Conservation (phyloP, 2,329 filamentous ascomycete genomes). For the Emergomyces africanus region DNA sequence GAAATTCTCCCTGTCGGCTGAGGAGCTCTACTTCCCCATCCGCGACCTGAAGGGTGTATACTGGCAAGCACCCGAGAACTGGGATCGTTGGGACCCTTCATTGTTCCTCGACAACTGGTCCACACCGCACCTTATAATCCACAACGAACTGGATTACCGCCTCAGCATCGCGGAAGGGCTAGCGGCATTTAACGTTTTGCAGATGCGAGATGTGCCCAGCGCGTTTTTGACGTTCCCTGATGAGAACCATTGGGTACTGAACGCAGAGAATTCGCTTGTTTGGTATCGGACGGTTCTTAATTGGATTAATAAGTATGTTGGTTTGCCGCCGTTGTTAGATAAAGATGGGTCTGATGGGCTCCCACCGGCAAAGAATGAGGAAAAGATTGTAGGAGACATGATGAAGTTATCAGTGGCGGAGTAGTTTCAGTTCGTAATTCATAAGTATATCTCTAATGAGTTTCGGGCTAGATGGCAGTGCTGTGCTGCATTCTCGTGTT, state of each 20-base stretch:
- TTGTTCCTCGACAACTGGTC: slow-evolving; percentile 54
- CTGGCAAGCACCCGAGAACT: slow-evolving; percentile 39
- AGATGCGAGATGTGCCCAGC: slow-evolving; percentile 61
- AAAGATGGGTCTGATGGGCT: background rate
- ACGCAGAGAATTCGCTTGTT: slow-evolving; percentile 77
- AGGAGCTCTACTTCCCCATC: slow-evolving; percentile 44
- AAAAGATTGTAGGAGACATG: background rate
- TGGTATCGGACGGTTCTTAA: slow-evolving; percentile 81
- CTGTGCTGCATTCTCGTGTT: background rate
- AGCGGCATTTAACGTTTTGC: slow-evolving; percentile 73
- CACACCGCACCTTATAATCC: slow-evolving; percentile 81
- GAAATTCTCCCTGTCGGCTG: slow-evolving; percentile 32
- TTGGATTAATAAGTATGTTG: slow-evolving; percentile 55
- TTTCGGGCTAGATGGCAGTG: background rate
- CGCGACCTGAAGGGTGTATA: slow-evolving; percentile 39
- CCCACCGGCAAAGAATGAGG: background rate
- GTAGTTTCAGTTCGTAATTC: background rate
- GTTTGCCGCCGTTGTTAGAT: slow-evolving; percentile 25
- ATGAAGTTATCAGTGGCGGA: background rate
- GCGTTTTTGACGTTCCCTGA: slow-evolving; percentile 71
- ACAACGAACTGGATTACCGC: slow-evolving; percentile 82
- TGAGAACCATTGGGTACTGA: slow-evolving; percentile 73
- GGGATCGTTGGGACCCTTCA: slow-evolving; percentile 47
- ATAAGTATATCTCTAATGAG: background rate
- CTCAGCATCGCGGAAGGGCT: slow-evolving; percentile 75